Evolutionary conservation across 352 stramenopile genomes (phyloP).

Genomic region (Pythium dissimile): DNA sequence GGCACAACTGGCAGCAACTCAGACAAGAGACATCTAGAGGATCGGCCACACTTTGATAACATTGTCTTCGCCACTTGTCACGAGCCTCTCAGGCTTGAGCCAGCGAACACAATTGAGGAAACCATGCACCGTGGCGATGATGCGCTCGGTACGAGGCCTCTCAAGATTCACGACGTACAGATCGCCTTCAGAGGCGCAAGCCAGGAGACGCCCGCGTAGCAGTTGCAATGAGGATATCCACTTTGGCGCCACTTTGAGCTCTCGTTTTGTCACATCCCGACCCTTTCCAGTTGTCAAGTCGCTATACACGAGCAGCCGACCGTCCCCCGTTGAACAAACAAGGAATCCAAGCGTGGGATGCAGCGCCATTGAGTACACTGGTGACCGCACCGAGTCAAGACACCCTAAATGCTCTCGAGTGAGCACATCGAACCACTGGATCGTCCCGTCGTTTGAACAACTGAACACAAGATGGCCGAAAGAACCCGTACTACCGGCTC

Average conservation of each 20-base stretch:
- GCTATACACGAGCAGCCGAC: slow-evolving; percentile 45
- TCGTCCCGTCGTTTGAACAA: slow-evolving; percentile 70
- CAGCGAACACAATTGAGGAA: slow-evolving; percentile 67
- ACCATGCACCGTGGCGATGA: slow-evolving; percentile 47
- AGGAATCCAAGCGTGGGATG: slow-evolving; percentile 28
- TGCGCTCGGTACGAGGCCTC: slow-evolving; percentile 28
- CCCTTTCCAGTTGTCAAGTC: slow-evolving; percentile 12
- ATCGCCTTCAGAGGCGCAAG: slow-evolving; percentile 54
- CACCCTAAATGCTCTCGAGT: slow-evolving; percentile 41
- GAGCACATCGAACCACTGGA: slow-evolving; percentile 57
- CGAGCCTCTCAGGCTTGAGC: slow-evolving; percentile 28
- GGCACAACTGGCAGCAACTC: background rate
- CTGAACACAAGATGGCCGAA: slow-evolving; percentile 36
- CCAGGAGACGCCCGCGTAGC: slow-evolving; percentile 30
- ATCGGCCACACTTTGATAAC: slow-evolving; percentile 69
- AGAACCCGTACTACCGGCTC: background rate
- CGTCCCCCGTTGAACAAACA: slow-evolving; percentile 67
- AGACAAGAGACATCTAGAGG: slow-evolving; percentile 1
- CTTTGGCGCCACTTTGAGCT: slow-evolving; percentile 39
- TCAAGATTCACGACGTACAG: slow-evolving; percentile 56
- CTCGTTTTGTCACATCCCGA: slow-evolving; percentile 15
- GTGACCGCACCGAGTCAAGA: slow-evolving; percentile 38
- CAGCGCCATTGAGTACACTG: slow-evolving; percentile 48
- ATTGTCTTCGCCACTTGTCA: slow-evolving; percentile 65
- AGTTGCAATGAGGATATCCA: slow-evolving; percentile 69